A percentile compares a stretch with the other conserved stretches of the same genome.
phyloP scores from a whole-genome alignment of 75 land plant species.

The Larix kaempferi region DNA sequence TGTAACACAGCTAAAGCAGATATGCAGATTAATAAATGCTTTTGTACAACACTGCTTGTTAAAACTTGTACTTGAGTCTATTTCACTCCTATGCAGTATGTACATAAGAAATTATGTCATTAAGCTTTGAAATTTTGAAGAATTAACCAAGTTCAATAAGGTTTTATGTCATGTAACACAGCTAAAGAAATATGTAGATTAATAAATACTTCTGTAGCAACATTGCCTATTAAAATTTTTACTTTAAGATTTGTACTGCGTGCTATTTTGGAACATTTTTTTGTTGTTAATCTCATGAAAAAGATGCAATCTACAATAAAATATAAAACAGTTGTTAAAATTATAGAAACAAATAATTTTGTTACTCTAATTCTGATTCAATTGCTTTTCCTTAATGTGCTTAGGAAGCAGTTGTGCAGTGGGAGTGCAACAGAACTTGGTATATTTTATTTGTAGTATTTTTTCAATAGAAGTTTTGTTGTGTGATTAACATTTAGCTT shows the following conservation, averaged over 20 bases:
- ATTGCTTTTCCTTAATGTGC: not conserved
- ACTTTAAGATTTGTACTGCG: too few species aligned
- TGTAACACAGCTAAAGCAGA: not conserved
- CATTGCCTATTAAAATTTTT: not conserved
- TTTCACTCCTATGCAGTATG: too few species aligned
- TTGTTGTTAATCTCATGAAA: too few species aligned
- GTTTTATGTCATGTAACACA: not conserved
- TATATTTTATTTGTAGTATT: not conserved
- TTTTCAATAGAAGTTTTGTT: not conserved
- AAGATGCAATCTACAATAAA: too few species aligned
- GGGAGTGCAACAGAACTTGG: not conserved
- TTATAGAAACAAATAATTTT: not conserved
- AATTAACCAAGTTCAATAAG: too few species aligned
- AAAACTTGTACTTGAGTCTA: not conserved
- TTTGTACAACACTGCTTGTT: not conserved
- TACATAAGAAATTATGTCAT: too few species aligned
- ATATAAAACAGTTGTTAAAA: too few species aligned
- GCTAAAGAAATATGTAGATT: not conserved
- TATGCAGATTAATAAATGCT: not conserved
- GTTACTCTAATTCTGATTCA: not conserved
- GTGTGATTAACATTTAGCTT: not conserved
- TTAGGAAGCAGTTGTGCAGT: not conserved
- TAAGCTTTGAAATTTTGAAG: too few species aligned
- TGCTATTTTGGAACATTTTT: not conserved
- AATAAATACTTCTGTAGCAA: not conserved